Base-by-base conservation (phyloP, 441 rosid species). In the California macrophylla region DNA sequence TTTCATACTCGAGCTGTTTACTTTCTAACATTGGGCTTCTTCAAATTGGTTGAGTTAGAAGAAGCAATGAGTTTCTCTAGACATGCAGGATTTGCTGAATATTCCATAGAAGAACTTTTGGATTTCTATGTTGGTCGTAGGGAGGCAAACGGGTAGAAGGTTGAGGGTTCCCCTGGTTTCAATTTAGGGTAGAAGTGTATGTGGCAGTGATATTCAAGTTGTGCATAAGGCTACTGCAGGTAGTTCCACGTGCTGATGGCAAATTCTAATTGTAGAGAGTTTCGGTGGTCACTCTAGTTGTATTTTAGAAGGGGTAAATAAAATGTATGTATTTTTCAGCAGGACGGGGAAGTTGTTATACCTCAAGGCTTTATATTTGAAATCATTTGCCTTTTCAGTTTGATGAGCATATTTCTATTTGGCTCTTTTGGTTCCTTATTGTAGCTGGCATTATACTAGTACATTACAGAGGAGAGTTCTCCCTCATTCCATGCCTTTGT, bases 221-320 rank as follows among this genome's bases (percentile, higher is more conserved):
- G 28, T 58, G 29, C 29, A 23, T 58, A 58, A 58, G 63, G 29
- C 63, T 58, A 58, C 63, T 58, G 63, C 63, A 58, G 63, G 52
- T 25, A 58, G 29, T 58, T 58, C 63, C 63, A 23, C 63, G 24
- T 58, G 63, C 28, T 58, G 63, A 58, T 58, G 63, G 63, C 63
- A 23, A 58, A n/a, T 58, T 58, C 63, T 58, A 23, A 58, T 58
- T 58, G 9, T 58, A 10, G 13, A 24, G 15, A 25, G 28, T 58
- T 23, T 58, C 24, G 63, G 29, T 58, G 26, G 29, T 58, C 63
- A 58, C 8, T 58, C 63, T 58, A 25, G 63, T 58, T 58, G 63
- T 58, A 58, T 21, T 58, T 56, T 58, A 58, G 10, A 23, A 58
- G 63, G 28, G 29, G 63, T 21, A 58, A 58, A 20, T 29, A 21